Evolutionary conservation across 257 asterid species (phyloP).

Genomic region (Fraxinus americana): DNA sequence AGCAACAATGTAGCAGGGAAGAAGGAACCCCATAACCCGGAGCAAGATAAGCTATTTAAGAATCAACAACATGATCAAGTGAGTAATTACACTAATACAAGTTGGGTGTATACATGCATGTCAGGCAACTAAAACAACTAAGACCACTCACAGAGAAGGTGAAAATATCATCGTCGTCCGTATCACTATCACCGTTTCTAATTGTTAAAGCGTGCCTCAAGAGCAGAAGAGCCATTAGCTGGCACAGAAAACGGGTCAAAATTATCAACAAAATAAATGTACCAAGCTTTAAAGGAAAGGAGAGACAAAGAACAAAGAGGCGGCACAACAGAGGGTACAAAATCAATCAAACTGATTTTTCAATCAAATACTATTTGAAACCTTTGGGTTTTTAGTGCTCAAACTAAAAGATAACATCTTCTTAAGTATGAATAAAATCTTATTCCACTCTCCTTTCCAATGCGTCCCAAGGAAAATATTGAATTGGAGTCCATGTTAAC

Average conservation of each 20-base stretch:
- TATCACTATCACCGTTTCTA: conserved; percentile 40
- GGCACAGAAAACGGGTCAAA: conserved; percentile 15
- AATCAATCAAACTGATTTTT: background rate
- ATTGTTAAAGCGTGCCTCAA: conserved; percentile 49
- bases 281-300: background rate
- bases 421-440: background rate
- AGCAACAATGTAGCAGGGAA: conserved; percentile 53
- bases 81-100: background rate
- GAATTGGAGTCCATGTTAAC: background rate
- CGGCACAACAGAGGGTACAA: background rate
- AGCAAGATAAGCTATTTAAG: conserved; percentile 13
- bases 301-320: background rate
- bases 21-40: conserved; percentile 49
- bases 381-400: background rate
- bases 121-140: background rate
- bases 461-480: background rate
- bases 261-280: background rate
- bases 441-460: background rate
- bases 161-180: conserved; percentile 43
- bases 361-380: background rate
- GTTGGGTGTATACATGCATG: background rate
- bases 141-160: conserved; percentile 43
- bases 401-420: background rate
- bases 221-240: conserved; percentile 55
- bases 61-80: background rate